Evolutionary conservation across 805 yeast species (phyloP), one percentile per base, ranked within the genome.

Genomic region (Monosporozyma siamensis): DNA sequence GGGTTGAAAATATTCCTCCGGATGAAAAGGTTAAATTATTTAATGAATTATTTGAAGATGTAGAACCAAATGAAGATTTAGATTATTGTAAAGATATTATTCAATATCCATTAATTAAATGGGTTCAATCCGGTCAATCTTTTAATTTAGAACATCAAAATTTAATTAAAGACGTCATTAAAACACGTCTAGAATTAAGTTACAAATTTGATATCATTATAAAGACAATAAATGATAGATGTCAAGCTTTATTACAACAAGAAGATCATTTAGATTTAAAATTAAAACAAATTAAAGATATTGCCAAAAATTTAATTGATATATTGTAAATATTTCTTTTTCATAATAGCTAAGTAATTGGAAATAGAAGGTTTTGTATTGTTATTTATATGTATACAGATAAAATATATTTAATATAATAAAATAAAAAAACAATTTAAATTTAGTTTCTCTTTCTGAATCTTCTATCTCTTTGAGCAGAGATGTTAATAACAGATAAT

Each of bases 381-480:
- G n/a, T n/a, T n/a, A n/a, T n/a, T n/a, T n/a, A n/a, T n/a, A n/a
- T n/a, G n/a, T n/a, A 29, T 7, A 26, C 14, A 30, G 5, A 15
- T 39, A 14, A 26, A 30, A 22, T 18, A 15, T 38, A 25, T 17
- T 38, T 14, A 8, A 34, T 15, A 6, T 30, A 15, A 15, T 4
- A 9, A 31, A 14, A 10, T 8, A 25, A n/a, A 23, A 17, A 31
- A 9, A 29, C 7, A 18, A 26, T 24, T 25, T 17, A 26, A 21
- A 39, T 18, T 40, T 82, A 82, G 75, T 73, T 75, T 83, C 94
- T 83, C 79, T 82, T 85, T 72, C 87, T 82, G 82, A 74, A 84
- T 78, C 95, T 83, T 82, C 90, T 83, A 60, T 74, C 78, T 77
- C 94, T 85, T 75, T 83, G 87, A 67, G 92, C 74, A 69, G 95